Base-by-base conservation (phyloP, 352 stramenopile genomes). In the Phytopythium vexans region DNA sequence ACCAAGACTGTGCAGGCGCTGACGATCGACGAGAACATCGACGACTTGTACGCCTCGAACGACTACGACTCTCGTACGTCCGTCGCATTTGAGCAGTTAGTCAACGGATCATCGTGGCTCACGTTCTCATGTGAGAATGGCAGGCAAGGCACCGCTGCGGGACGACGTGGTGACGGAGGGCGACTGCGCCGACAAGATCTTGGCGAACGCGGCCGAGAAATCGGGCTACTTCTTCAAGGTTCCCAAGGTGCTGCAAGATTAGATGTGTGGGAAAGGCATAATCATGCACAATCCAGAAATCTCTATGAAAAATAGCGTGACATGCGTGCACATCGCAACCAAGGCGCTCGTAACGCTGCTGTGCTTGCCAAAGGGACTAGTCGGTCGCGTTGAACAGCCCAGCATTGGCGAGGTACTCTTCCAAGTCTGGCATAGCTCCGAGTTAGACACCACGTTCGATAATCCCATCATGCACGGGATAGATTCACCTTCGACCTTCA, bases 181-280 rank as follows among this genome's bases (percentile, higher is more conserved):
- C 64, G 72, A 92, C 54, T 83, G 66, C 43, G 65, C 61, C 0
- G 82, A 91, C n/a, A 65, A 88, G 43, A 62, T 94, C 16, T 66
- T 94, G 32, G 72, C 72, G 34, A 94, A 94, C 38, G 82, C 84
- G n/a, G 64, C 76, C 4, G 79, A 88, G 52, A 86, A 76, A 46
- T 75, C 72, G 46, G 84, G 84, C 27, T 91, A 89, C 54, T 92
- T 86, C 56, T 94, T 94, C 56, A 90, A 92, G 63, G 84, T 94
- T 12, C 84, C 84, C 21, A 92, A 92, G 50, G 84, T 94, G 37
- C 72, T 94, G 34, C 82, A 92, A 52, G 82, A 94, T 40, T 91
- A 82, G 53, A 52, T 45, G 9, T 14, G 21, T 34, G 14, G 5
- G 39, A 36, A 35, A 10, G 51, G 34, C 32, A 55, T 10, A 58